Evolutionary conservation across 805 yeast species (phyloP), one percentile per base, ranked within the genome.

Genomic region (Candida gorgasii): DNA sequence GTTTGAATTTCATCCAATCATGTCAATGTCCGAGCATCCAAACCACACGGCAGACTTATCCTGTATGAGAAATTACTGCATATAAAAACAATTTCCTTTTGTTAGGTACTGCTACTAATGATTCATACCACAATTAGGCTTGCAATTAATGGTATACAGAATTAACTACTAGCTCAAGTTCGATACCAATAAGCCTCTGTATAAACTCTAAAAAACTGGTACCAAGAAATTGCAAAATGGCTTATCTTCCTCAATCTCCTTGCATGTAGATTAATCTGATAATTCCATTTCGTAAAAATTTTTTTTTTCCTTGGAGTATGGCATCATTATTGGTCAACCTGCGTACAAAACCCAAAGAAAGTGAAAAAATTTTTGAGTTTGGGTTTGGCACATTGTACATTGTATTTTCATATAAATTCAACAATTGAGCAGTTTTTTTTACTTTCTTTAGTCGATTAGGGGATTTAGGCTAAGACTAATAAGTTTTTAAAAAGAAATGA

Each of bases 381-480:
- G 37, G 24, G 28, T 20, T 34, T 5, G 37, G 29, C 37, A 34
- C 37, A 22, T 23, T 5, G 8, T 14, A 15, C 5, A 16, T 22
- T 5, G 8, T 14, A 15, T 11, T 9, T 22, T 34, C 8, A 15
- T 34, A 34, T 34, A 34, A 34, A 34, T 34, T 34, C 9, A 34
- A 12, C 6, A 4, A 14, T 18, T 34, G 37, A 34, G 37, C 37
- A 22, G 23, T 34, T 34, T 34, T 34, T 34, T 23, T 34, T 34
- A 34, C 37, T 34, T 34, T 34, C 37, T 34, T 34, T 22, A 34
- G 37, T 34, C 37, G 22, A 34, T 34, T 34, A 23, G 37, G 37
- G 37, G 37, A 34, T 34, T 34, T 13, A 34, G 13, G 20, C 28
- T 19, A 22, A 22, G 24, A 12, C 37, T 34, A 34, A 34, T 18